phyloP scores from a whole-genome alignment of 305 asterid species.

The Stenogyne calaminthoides region DNA sequence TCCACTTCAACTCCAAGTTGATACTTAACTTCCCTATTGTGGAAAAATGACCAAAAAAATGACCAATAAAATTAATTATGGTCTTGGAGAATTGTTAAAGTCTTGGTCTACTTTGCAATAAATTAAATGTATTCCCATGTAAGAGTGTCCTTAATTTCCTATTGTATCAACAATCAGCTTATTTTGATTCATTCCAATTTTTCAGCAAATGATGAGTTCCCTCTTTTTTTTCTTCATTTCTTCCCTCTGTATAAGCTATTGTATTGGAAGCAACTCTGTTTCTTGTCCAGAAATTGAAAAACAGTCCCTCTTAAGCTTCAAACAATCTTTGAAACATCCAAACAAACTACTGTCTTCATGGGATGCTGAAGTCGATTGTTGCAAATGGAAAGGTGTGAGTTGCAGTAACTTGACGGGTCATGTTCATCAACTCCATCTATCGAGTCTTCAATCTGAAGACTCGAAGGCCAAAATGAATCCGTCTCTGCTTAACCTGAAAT shows the following conservation, averaged over 20 bases:
- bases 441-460: too few relatives aligned
- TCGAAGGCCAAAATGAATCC: background rate
- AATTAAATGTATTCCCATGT: too few relatives aligned
- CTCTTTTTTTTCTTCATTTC: background rate
- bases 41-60: too few relatives aligned
- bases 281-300: slow-evolving; percentile 34
- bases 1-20: too few relatives aligned
- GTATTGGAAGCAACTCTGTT: too few relatives aligned
- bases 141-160: background rate
- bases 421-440: slow-evolving; percentile 35
- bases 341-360: slow-evolving; percentile 18
- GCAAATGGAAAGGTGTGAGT: slow-evolving; percentile 36
- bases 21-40: too few relatives aligned
- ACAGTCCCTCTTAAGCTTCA: slow-evolving; percentile 29
- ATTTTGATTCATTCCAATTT: background rate
- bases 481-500: background rate
- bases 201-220: background rate
- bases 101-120: too few relatives aligned
- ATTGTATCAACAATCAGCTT: background rate
- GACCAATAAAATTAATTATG: too few relatives aligned
- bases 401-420: slow-evolving; percentile 35
- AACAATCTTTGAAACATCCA: slow-evolving; percentile 25
- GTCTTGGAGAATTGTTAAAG: too few relatives aligned
- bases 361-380: slow-evolving; percentile 30
- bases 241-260: background rate